Conservation (phyloP, 176 grass and related monocot species). For the Oryza brachyantha region DNA sequence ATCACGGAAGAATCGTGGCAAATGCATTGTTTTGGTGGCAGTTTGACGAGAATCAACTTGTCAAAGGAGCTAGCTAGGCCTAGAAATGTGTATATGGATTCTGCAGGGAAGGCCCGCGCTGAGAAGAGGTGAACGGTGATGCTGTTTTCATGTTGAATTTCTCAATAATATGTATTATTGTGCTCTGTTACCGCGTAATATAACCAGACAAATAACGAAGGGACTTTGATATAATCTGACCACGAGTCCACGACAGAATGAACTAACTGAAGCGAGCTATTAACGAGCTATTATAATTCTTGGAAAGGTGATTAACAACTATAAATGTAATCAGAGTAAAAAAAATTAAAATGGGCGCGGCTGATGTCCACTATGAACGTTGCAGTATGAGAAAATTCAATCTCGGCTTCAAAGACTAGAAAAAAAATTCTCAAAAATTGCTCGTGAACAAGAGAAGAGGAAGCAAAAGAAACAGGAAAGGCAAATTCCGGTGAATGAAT, state of each 20-base stretch:
- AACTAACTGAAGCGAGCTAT: background rate
- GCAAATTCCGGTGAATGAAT: background rate
- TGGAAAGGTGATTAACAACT: background rate
- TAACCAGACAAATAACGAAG: background rate
- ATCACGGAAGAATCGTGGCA: background rate
- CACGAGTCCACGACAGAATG: background rate
- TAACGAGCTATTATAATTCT: background rate
- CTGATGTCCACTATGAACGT: background rate
- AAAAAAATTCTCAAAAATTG: background rate
- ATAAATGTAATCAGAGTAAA: background rate
- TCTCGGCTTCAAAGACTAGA: background rate
- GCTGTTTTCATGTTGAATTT: background rate
- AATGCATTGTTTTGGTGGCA: background rate
- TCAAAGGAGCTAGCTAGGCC: background rate
- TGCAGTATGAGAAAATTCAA: background rate
- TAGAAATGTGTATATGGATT: background rate
- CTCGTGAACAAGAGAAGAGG: background rate
- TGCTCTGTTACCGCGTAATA: background rate
- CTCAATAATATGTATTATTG: background rate
- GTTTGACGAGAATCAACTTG: background rate
- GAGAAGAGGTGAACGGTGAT: background rate
- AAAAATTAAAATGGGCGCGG: too few relatives aligned
- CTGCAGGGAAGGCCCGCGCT: background rate
- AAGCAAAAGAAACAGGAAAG: background rate
- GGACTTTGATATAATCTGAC: background rate